These are phyloP conservation scores for Talaromyces albobiverticillius DNA, from an alignment of 2,329 filamentous ascomycete genomes.

Conservation along the genomic window DNA sequence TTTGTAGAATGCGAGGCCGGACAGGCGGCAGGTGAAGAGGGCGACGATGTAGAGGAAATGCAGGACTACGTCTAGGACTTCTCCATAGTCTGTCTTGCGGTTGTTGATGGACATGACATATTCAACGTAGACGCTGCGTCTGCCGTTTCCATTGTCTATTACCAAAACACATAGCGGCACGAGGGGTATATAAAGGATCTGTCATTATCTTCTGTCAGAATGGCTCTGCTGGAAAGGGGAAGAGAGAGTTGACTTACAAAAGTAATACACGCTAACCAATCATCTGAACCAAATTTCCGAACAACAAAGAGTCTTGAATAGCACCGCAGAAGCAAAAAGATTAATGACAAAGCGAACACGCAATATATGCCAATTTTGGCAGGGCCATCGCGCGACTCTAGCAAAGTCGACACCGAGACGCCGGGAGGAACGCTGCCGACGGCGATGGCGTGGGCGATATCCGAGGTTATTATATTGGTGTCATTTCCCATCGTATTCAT, in stretches of 20 bases:
- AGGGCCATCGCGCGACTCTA: constrained; percentile 25
- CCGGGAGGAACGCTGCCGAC: constrained; percentile 25
- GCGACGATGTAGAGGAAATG: constrained; percentile 54
- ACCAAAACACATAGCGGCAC: constrained; percentile 6
- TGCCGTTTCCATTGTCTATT: constrained; percentile 12
- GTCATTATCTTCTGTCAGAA: neutral
- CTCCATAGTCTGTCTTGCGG: constrained; percentile 31
- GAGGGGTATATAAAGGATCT: constrained; percentile 12
- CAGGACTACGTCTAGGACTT: constrained; percentile 50
- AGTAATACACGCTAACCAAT: constrained; percentile 48
- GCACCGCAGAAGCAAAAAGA: constrained; percentile 41
- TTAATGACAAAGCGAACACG: constrained; percentile 24
- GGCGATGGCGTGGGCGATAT: constrained; percentile 27
- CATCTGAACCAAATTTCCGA: constrained; percentile 45
- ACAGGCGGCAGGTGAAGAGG: constrained; percentile 50
- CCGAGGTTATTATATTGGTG: constrained; percentile 18
- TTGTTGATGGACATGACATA: constrained; percentile 12
- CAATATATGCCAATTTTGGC: constrained; percentile 29
- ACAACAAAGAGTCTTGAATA: constrained; percentile 47
- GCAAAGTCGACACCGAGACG: constrained; percentile 26
- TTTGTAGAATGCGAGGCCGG: constrained; percentile 53
- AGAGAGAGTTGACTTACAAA: constrained; percentile 35
- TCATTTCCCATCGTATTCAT: neutral
- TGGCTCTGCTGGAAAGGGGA: neutral
- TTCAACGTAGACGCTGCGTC: constrained; percentile 10